Evolutionary conservation across 441 rosid genomes (phyloP), one percentile per base, ranked within the genome.

Genomic region (Gossypium laxum): DNA sequence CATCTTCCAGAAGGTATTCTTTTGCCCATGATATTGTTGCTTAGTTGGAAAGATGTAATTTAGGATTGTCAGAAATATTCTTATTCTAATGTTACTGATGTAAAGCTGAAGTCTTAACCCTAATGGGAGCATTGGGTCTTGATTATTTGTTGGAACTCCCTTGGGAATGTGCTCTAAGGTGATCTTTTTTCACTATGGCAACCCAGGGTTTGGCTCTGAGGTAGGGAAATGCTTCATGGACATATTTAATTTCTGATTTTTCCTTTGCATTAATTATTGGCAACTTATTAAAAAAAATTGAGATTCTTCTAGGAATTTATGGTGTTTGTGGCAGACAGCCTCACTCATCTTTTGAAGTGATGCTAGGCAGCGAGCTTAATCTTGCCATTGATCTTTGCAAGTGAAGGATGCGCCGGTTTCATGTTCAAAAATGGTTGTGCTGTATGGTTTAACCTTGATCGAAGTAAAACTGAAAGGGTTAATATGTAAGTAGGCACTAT

Each of bases 81-180:
- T 19, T 43, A 45, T 71, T 11, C 67, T 26, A 18, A 47, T 11
- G 17, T 45, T 48, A 26, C 58, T 47, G 45, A 59, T 28, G 15
- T 70, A 54, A 69, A 69, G 72, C 32, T 12, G 63, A 54, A 67
- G 26, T 51, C 60, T 55, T 69, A 6, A 19, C 51, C 34, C 15
- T 24, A 67, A 10, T 67, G 71, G 70, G 47, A 67, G 71, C 28
- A 28, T 32, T 55, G n/a, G 52, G 51, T 10, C 51, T 69, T 67
- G 58, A 28, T 51, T 67, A 32, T 51, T 28, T 51, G 18, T 19
- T 52, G 28, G 18, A 67, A 67, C 28, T 67, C 17, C 45, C 59
- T 50, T 4, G 47, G 59, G 58, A 28, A 51, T 50, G 22, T 12
- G 47, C 59, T 51, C 71, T 18, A 15, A 28, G 71, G 8, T 15